A percentile compares a stretch with the other conserved stretches of the same genome.
These are phyloP conservation scores for Coleophoma crateriformis DNA, from an alignment of 2,329 filamentous ascomycete species.

Conservation along the genomic window DNA sequence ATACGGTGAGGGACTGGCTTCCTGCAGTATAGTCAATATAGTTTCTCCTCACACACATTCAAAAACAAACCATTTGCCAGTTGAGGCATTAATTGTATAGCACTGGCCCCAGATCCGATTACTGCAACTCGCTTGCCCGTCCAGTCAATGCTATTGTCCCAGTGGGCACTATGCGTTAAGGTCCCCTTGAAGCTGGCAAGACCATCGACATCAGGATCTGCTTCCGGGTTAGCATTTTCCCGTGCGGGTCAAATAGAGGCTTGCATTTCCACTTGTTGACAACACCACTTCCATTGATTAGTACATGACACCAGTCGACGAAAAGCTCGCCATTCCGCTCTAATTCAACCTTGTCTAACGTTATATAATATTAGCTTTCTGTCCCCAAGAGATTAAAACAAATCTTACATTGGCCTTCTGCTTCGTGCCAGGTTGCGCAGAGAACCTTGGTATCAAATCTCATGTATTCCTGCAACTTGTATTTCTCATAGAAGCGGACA, in stretches of 20 bases:
- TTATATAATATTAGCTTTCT: slow-evolving; percentile 5
- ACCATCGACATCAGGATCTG: slow-evolving; percentile 4
- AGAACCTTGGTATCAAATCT: slow-evolving; percentile 19
- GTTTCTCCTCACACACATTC: no score
- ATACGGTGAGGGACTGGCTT: no score
- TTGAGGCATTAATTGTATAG: slow-evolving; percentile 33
- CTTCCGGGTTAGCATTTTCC: neutral
- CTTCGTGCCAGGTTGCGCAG: slow-evolving; percentile 23
- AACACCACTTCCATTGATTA: slow-evolving; percentile 6
- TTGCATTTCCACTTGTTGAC: slow-evolving; percentile 1
- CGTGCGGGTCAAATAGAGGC: neutral
- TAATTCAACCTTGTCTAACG: slow-evolving; percentile 16
- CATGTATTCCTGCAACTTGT: slow-evolving; percentile 3
- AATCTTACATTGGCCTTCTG: slow-evolving; percentile 17
- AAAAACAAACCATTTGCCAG: slow-evolving; percentile 8
- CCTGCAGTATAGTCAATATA: no score
- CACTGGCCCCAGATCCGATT: slow-evolving; percentile 32
- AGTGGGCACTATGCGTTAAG: slow-evolving; percentile 8
- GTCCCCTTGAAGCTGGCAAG: slow-evolving; percentile 5
- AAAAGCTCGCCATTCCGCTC: slow-evolving; percentile 14
- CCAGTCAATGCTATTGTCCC: slow-evolving; percentile 1
- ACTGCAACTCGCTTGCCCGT: slow-evolving; percentile 21
- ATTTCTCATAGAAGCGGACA: slow-evolving; percentile 9
- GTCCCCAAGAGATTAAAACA: neutral
- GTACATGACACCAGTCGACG: slow-evolving; percentile 3